phyloP scores from a whole-genome alignment of 2,329 filamentous ascomycete species.

The Raffaelea deltoideospora region DNA sequence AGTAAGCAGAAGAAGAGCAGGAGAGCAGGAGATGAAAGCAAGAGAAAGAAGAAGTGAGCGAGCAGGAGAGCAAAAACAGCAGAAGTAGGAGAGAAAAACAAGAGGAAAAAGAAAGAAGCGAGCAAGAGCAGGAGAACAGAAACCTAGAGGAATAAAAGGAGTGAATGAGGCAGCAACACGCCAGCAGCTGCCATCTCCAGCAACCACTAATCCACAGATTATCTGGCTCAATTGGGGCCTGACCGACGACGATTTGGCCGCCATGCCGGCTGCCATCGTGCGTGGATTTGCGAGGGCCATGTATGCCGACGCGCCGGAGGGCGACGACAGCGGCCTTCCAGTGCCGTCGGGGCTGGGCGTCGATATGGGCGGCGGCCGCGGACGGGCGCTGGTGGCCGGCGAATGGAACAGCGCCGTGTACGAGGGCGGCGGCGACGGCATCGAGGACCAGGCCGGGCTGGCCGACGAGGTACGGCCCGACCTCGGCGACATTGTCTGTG shows the following conservation, averaged over 20 bases:
- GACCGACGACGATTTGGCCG: constrained; percentile 30
- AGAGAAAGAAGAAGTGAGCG: neutral
- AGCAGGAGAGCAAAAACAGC: too few species aligned
- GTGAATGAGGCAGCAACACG: too few species aligned
- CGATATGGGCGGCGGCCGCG: constrained; percentile 27
- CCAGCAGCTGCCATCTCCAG: too few species aligned
- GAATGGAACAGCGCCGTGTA: constrained; percentile 41
- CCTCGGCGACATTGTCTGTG: constrained; percentile 30
- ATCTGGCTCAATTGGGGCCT: constrained; percentile 41
- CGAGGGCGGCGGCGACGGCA: constrained; percentile 2
- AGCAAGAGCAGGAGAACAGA: neutral
- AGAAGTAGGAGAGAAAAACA: too few species aligned
- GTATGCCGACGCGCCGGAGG: constrained; percentile 10
- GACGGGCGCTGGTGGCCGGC: constrained; percentile 33
- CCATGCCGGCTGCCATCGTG: constrained; percentile 32
- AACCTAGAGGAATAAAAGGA: neutral
- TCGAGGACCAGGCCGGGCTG: constrained; percentile 18
- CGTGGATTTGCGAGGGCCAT: constrained; percentile 29
- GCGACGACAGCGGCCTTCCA: too few species aligned
- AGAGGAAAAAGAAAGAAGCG: neutral
- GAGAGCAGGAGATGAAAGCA: neutral
- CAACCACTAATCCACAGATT: neutral
- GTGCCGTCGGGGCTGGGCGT: constrained; percentile 23
- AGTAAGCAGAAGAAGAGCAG: neutral
- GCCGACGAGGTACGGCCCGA: constrained; percentile 16